Percentiles rank a stretch among this genome's conserved stretches.
Evolutionary conservation across 1,139 yeast genomes (phyloP).

Genomic region (Pichia sp.): DNA sequence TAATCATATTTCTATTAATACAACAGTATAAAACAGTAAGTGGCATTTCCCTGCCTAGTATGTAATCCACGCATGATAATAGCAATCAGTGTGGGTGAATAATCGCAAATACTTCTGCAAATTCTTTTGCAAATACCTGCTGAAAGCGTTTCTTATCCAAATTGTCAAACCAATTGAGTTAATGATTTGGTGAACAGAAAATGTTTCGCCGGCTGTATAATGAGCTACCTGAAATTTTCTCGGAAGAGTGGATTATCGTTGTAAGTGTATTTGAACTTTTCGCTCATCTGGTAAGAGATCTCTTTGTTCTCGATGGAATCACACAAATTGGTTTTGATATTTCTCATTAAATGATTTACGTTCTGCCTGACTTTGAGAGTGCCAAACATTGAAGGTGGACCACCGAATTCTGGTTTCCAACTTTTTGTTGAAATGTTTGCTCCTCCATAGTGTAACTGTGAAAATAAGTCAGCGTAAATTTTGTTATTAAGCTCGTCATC

Average conservation of each 20-base stretch:
- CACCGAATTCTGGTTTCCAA: slow-evolving; percentile 7
- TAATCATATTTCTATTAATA: slow-evolving; percentile 5
- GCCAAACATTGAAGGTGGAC: slow-evolving; percentile 5
- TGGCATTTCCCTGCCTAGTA: neutral
- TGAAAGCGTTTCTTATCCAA: too few relatives aligned
- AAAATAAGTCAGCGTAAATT: slow-evolving; percentile 1
- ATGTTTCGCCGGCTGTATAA: neutral
- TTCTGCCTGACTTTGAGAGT: neutral
- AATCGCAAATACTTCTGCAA: too few relatives aligned
- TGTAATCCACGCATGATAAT: neutral
- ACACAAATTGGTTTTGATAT: neutral
- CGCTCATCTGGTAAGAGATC: neutral
- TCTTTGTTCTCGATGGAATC: neutral
- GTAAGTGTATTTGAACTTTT: neutral
- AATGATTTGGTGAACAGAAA: neutral
- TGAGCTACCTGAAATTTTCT: neutral
- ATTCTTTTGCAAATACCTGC: too few relatives aligned
- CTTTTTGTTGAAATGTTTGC: neutral
- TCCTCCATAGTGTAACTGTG: slow-evolving; percentile 8
- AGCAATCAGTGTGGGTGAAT: neutral
- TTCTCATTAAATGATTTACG: neutral
- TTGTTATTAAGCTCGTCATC: slow-evolving; percentile 19
- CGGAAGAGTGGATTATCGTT: neutral
- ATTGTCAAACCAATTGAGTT: too few relatives aligned
- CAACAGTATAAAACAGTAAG: neutral